These are phyloP conservation scores for Vickermania spadyakhi DNA, from an alignment of 208 protist genomes.

Conservation along the genomic window DNA sequence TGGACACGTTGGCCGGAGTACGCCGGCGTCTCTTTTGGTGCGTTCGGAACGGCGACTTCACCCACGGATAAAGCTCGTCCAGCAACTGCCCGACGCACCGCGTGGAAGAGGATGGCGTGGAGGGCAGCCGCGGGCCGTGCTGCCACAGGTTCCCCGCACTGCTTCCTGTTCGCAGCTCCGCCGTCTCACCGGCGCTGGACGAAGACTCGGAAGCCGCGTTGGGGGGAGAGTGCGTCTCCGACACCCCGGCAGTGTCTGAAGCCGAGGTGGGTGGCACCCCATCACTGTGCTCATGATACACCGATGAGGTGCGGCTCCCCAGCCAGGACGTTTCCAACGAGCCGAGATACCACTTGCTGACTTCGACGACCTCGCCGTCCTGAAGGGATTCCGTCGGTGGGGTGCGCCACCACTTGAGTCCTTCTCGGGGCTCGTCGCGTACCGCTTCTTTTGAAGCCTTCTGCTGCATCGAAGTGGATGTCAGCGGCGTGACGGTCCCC, in stretches of 20 bases:
- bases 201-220: neutral
- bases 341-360: slow-evolving; percentile 58
- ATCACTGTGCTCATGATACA: slow-evolving; percentile 5
- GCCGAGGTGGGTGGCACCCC: neutral
- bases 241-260: neutral
- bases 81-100: neutral
- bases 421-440: neutral
- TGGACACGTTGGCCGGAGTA: too few species aligned
- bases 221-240: neutral
- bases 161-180: slow-evolving; percentile 12
- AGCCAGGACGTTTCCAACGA: slow-evolving; percentile 61
- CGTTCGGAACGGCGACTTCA: too few species aligned
- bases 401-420: slow-evolving; percentile 30
- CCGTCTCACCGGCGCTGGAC: neutral
- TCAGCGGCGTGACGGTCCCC: neutral
- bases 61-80: neutral
- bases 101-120: neutral
- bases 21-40: too few species aligned
- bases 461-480: neutral
- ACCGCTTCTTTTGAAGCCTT: neutral
- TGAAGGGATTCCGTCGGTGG: slow-evolving; percentile 1
- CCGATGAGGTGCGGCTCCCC: slow-evolving; percentile 17
- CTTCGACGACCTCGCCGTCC: slow-evolving; percentile 67
- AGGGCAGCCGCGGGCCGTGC: too few species aligned
- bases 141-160: slow-evolving; percentile 38